A percentile compares a stretch with the other conserved stretches of the same genome.
Evolutionary conservation across 495 filamentous ascomycete species (phyloP).

Genomic region (Podospora pseudoanserina): DNA sequence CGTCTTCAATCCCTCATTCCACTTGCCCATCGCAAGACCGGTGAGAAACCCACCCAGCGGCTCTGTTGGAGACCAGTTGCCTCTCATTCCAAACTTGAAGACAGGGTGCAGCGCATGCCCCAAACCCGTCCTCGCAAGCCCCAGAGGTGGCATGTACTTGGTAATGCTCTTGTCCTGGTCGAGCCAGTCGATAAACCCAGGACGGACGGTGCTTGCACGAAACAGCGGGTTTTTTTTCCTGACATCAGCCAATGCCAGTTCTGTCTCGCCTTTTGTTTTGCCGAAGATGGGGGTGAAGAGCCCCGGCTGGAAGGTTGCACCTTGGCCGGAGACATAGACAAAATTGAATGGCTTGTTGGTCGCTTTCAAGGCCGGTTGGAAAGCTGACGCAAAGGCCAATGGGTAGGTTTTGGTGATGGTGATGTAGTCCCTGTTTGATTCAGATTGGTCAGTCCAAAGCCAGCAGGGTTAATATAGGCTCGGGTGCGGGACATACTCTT

Average conservation of each 20-base stretch:
- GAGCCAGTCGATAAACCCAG: conserved; percentile 49
- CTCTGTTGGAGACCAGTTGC: conserved; percentile 40
- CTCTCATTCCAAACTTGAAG: conserved; percentile 6
- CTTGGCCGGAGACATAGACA: conserved; percentile 64
- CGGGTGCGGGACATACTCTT: conserved; percentile 47
- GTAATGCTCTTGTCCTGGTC: conserved; percentile 47
- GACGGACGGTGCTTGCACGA: conserved; percentile 50
- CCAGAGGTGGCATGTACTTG: conserved; percentile 39
- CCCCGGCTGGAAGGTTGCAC: conserved; percentile 47
- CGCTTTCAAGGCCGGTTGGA: conserved; percentile 30
- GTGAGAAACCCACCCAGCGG: conserved; percentile 42
- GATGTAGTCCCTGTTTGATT: conserved; percentile 54
- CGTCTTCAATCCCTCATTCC: conserved; percentile 41
- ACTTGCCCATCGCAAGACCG: conserved; percentile 57
- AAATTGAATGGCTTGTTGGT: conserved; percentile 56
- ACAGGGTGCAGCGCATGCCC: conserved; percentile 19
- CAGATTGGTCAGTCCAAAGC: background rate
- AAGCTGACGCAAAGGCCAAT: conserved; percentile 56
- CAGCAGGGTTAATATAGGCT: background rate
- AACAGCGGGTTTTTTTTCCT: conserved; percentile 39
- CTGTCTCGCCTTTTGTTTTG: conserved; percentile 60
- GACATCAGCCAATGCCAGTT: conserved; percentile 49
- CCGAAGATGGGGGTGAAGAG: conserved; percentile 54
- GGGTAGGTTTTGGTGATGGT: conserved; percentile 64
- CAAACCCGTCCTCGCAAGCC: conserved; percentile 12